These are phyloP conservation scores for Saturnispora ahearnii DNA, from an alignment of 805 yeast species.

Conservation along the genomic window DNA sequence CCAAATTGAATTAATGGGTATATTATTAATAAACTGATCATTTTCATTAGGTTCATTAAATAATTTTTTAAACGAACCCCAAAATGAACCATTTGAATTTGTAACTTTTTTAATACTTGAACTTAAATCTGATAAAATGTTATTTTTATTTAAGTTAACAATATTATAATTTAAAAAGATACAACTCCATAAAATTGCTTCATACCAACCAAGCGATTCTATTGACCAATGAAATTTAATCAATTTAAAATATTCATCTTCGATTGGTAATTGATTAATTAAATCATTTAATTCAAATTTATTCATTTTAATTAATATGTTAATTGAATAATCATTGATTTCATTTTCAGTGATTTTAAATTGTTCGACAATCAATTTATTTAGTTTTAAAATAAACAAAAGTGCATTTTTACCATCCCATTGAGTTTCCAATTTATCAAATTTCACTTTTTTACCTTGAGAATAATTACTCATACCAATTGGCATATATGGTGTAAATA, in stretches of 20 bases:
- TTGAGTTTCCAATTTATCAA: conserved; percentile 38
- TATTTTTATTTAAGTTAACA: conserved; percentile 18
- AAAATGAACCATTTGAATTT: conserved; percentile 22
- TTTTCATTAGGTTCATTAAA: conserved; percentile 4
- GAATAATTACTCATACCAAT: conserved; percentile 54
- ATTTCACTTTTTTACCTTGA: conserved; percentile 42
- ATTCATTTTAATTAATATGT: conserved; percentile 34
- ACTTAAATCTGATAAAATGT: conserved; percentile 29
- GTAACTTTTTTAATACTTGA: conserved; percentile 25
- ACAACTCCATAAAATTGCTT: conserved; percentile 52
- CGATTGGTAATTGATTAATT: conserved; percentile 11
- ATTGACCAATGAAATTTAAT: conserved; percentile 55
- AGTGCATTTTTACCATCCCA: conserved; percentile 51
- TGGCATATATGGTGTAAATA: conserved; percentile 40
- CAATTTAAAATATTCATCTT: conserved; percentile 37
- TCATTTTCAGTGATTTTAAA: neutral
- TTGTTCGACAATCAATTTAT: conserved; percentile 4
- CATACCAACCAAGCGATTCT: conserved; percentile 68
- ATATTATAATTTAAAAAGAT: conserved; percentile 37
- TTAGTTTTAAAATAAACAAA: conserved; percentile 2
- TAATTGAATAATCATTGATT: conserved; percentile 20
- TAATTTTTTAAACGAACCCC: conserved; percentile 24
- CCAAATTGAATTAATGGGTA: conserved; percentile 33
- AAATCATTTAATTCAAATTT: conserved; percentile 22
- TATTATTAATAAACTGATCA: conserved; percentile 11